Base-by-base conservation (phyloP, 768 basidiomycete genomes). In the Pulveroboletus sp. region DNA sequence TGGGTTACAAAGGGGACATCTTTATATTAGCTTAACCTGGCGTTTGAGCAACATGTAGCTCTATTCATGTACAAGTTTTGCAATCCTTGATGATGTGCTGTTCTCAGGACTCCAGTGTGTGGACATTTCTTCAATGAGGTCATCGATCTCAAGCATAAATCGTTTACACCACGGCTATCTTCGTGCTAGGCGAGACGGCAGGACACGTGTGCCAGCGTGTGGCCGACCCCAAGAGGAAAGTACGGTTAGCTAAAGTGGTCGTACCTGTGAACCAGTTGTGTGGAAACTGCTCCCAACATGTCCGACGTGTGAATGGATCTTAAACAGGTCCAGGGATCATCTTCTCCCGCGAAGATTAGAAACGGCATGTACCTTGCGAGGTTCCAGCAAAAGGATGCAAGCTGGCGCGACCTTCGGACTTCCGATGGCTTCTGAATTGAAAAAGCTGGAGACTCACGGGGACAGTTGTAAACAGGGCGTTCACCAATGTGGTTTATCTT, bases 281-380 rank as follows among this genome's bases (percentile, higher is more conserved):
- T 36, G 45, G 38, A 48, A 33, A 47, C 32, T 46, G 41, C 43
- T 51, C 52, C 36, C 47, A 47, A 39, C 30, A 10, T 8, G 33
- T 21, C 46, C 50, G 50, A 42, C 52, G 54, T 65, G 52, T 57
- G 57, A 63, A 65, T 45, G 43, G 51, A 59, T 56, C 48, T 41
- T 28, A 40, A 21, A 30, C 43, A 47, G 12, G 26, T 33, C 31
- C 12, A 47, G 45, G 31, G 24, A 11, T 43, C 15, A 6, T 31
- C 60, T 65, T 63, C 63, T 63, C 63, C 62, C 62, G 62, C 61
- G 60, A 63, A 52, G 54, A 55, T 65, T 50, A 31, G 24, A 24
- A n/a, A 18, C 24, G 26, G 36, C 32, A 37, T 6, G 15, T 55
- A 45, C 41, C 50, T 49, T 51, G 41, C 40, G 30, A 35, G 51